phyloP scores from a whole-genome alignment of 345 rosid species.

The Sisymbrium irio region DNA sequence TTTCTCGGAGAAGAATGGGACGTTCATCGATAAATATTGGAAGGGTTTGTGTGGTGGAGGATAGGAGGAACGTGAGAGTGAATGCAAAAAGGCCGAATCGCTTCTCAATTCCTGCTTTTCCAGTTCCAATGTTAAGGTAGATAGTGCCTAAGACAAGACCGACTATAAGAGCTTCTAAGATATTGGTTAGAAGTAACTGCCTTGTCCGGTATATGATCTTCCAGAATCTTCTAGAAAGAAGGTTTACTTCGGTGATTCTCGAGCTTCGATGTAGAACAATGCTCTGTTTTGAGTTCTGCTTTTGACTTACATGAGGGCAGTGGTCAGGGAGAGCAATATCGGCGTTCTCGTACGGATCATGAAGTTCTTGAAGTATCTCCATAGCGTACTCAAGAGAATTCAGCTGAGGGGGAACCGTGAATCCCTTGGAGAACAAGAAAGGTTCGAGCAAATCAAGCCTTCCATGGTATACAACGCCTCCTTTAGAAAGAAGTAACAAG shows the following conservation, averaged over 20 bases:
- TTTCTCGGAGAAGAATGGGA: conserved; percentile 68
- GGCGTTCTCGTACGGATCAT: conserved; percentile 28
- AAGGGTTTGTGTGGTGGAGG: conserved; percentile 86
- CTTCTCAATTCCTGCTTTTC: conserved; percentile 70
- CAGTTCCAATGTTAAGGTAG: conserved; percentile 71
- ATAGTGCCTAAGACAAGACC: conserved; percentile 91
- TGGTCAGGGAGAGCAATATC: conserved; percentile 18
- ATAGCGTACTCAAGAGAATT: conserved; percentile 83
- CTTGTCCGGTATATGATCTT: conserved; percentile 80
- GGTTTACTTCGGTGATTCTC: conserved; percentile 54
- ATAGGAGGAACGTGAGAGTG: conserved; percentile 92
- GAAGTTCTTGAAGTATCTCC: conserved; percentile 72
- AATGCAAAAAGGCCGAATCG: conserved; percentile 90
- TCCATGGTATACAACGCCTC: conserved; percentile 75
- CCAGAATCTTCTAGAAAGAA: conserved; percentile 60
- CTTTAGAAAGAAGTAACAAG: conserved; percentile 66
- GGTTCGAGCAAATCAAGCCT: conserved; percentile 48
- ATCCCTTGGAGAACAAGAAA: conserved; percentile 58
- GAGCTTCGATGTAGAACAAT: conserved; percentile 49
- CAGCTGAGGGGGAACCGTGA: conserved; percentile 85
- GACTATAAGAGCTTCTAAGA: conserved; percentile 75
- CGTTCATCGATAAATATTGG: conserved; percentile 90
- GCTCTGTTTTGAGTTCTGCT: conserved; percentile 23
- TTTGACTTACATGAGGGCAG: not conserved
- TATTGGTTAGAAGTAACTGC: conserved; percentile 75